phyloP scores from a whole-genome alignment of 805 yeast genomes.

The Yamadazyma nakazawae region DNA sequence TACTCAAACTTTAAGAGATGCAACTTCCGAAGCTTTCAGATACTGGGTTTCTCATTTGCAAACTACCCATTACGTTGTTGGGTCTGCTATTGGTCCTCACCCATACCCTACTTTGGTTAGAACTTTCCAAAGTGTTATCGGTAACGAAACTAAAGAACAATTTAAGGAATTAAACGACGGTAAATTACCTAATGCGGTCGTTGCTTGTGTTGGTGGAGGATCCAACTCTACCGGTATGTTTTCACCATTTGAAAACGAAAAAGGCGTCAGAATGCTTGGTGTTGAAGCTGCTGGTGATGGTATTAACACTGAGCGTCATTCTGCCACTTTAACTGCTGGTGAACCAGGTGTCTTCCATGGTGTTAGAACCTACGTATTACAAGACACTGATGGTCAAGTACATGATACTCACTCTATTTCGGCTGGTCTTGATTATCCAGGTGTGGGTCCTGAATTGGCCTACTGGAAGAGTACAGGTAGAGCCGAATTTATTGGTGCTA shows the following conservation, averaged over 20 bases:
- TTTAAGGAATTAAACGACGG: slow-evolving; percentile 77
- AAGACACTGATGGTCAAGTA: slow-evolving; percentile 90
- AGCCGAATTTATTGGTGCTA: slow-evolving; percentile 85
- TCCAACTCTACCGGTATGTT: slow-evolving; percentile 96
- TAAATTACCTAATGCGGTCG: slow-evolving; percentile 85
- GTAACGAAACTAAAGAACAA: slow-evolving; percentile 90
- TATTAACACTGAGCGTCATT: slow-evolving; percentile 79
- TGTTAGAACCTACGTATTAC: slow-evolving; percentile 89
- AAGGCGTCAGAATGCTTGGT: slow-evolving; percentile 77
- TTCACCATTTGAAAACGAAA: slow-evolving; percentile 85
- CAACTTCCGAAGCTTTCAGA: slow-evolving; percentile 95
- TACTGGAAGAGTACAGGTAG: slow-evolving; percentile 93
- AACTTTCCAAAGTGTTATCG: slow-evolving; percentile 97
- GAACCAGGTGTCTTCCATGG: slow-evolving; percentile 98
- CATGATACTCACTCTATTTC: slow-evolving; percentile 97
- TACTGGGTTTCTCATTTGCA: slow-evolving; percentile 87
- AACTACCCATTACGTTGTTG: slow-evolving; percentile 91
- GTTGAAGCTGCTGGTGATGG: slow-evolving; percentile 99
- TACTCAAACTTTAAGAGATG: slow-evolving; percentile 94
- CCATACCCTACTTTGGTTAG: slow-evolving; percentile 98
- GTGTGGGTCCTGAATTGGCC: slow-evolving; percentile 98
- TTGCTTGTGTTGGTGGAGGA: slow-evolving; percentile 99
- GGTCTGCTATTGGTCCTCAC: slow-evolving; percentile 98
- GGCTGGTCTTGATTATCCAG: slow-evolving; percentile 98
- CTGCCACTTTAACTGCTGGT: slow-evolving; percentile 95